Conservation (phyloP, 2,329 filamentous ascomycete genomes). For the Fusarium sp. region DNA sequence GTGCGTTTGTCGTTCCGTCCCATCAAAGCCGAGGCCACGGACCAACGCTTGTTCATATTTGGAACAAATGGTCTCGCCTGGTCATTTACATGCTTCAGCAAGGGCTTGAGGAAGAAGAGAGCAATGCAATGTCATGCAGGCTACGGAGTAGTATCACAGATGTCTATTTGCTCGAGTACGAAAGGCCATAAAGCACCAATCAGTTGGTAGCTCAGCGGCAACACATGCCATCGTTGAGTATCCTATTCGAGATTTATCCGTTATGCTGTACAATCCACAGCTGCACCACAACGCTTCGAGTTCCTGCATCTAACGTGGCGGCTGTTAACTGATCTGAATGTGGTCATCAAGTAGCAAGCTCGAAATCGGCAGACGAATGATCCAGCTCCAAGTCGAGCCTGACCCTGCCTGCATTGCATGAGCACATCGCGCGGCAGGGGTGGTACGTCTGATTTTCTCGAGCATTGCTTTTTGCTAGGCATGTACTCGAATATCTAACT, state of each 20-base stretch:
- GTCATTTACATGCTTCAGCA: conserved; percentile 7
- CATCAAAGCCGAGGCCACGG: conserved; percentile 49
- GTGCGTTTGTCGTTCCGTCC: conserved; percentile 47
- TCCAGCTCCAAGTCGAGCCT: conserved; percentile 35
- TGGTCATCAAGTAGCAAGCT: conserved; percentile 32
- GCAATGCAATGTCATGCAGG: conserved; percentile 13
- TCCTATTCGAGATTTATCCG: conserved; percentile 27
- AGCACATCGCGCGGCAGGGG: conserved; percentile 15
- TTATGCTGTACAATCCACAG: conserved; percentile 32
- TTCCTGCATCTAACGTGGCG: conserved; percentile 52
- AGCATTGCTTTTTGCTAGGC: conserved; percentile 10
- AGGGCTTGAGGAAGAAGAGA: conserved; percentile 14
- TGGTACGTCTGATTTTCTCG: conserved; percentile 2
- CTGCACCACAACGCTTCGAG: conserved; percentile 42
- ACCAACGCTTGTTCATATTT: conserved; percentile 50
- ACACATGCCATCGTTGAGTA: conserved; percentile 34
- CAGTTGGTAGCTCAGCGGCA: conserved; percentile 14
- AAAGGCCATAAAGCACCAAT: conserved; percentile 17
- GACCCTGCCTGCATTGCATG: conserved; percentile 29
- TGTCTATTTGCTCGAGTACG: conserved; percentile 2
- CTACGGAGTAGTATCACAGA: not conserved
- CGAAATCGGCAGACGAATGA: conserved; percentile 36
- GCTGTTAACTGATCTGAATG: conserved; percentile 46
- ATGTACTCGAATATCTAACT: not conserved
- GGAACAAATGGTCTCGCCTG: conserved; percentile 14